phyloP scores from a whole-genome alignment of 192 early-diverging fungal species.

The Gamsiella multidivaricata region DNA sequence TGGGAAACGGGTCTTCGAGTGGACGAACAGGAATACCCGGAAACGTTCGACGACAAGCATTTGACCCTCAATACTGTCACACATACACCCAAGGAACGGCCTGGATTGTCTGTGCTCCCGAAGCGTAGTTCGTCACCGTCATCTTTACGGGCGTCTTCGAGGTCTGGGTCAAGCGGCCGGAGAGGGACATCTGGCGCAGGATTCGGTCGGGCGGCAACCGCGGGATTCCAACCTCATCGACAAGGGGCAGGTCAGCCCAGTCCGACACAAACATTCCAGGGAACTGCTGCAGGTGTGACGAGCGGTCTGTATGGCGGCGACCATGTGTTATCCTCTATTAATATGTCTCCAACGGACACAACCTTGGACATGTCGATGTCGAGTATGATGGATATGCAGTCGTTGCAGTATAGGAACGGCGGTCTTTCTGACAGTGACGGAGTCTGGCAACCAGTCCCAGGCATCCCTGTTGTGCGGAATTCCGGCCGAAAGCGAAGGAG shows the following conservation, averaged over 20 bases:
- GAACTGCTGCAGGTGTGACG: constrained; percentile 27
- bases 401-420: background rate
- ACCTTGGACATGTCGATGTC: constrained; percentile 1
- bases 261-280: constrained; percentile 37
- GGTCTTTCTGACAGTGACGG: background rate
- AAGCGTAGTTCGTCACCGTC: constrained; percentile 9
- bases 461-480: background rate
- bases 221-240: background rate
- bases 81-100: constrained; percentile 14
- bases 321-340: background rate
- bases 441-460: constrained; percentile 19
- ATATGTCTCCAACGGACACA: background rate
- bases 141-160: background rate
- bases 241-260: constrained; percentile 3
- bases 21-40: constrained; percentile 29
- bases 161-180: background rate
- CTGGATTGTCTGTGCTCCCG: constrained; percentile 4
- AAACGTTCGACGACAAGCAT: constrained; percentile 24
- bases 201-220: constrained; percentile 5
- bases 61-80: constrained; percentile 10
- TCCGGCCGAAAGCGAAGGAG: constrained; percentile 1
- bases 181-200: background rate
- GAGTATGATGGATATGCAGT: background rate
- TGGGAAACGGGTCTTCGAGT: constrained; percentile 23
- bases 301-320: constrained; percentile 32